Base-by-base conservation (phyloP, 2,329 filamentous ascomycete species). In the Ophiostoma angusticollis region DNA sequence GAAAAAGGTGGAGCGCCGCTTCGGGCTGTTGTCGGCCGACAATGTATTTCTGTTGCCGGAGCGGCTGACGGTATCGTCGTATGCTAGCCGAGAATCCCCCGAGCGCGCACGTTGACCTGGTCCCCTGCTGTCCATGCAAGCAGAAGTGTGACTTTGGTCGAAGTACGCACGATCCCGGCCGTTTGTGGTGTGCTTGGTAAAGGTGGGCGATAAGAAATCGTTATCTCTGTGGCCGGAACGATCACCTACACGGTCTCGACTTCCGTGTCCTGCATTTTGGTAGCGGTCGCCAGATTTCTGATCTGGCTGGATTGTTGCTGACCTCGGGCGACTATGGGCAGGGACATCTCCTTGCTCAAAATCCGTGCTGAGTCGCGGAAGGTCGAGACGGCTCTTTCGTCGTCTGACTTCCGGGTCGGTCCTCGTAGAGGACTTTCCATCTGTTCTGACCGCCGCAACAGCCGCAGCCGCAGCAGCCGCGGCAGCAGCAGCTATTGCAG, bases 361-460 rank as follows among this genome's bases (percentile, higher is more conserved):
- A 1, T 62, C 56, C 2, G 67, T 70, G 22, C 66, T 60, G 12
- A 70, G 54, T 6, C 56, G 59, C 4, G 67, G 65, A 5, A 71
- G 48, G 21, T 68, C 59, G n/a, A 54, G 50, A 24, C 56, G 58
- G 40, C 58, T 61, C 44, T 48, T 59, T 17, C 52, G 53, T 35
- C 52, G 54, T n/a, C 51, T 49, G 4, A 55, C 16, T 11, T 32
- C 25, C 3, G 43, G 43, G 11, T 33, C 30, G 9, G 39, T n/a
- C 14, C n/a, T 27, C 13, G 29, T 28, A 11, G 34, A 24, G 2
- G 17, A 9, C 16, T 11, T n/a, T 34, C 36, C 11, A 9, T 17
- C 11, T 7, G 4, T 31, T 18, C 17, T 31, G 32, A 30, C 1
- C 18, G 33, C 23, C 2, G 31, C 12, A 0, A 42, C 22, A 4